Percentiles rank a stretch among this genome's conserved stretches.
These are phyloP conservation scores for Dacryopinax primogenitus DNA, from an alignment of 768 basidiomycete species.

Conservation along the genomic window DNA sequence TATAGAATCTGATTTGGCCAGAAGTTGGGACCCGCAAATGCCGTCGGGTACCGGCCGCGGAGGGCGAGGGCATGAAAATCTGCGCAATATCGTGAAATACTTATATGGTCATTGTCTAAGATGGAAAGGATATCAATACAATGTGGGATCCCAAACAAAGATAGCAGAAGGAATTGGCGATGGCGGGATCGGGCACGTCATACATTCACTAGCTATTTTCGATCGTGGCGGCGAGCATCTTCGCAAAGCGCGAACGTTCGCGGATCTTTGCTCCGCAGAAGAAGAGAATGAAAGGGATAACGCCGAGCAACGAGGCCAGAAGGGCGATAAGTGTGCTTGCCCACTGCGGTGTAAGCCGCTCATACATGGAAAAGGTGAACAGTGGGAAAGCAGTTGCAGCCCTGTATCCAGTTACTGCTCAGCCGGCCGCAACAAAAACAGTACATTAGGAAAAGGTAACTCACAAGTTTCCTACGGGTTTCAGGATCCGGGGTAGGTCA, in stretches of 20 bases:
- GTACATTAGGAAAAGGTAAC: not conserved
- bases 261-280: slow-evolving; percentile 27
- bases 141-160: not conserved
- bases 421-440: slow-evolving; percentile 2
- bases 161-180: slow-evolving; percentile 8
- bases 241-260: slow-evolving; percentile 23
- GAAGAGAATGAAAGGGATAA: slow-evolving; percentile 41
- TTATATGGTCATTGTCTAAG: not conserved
- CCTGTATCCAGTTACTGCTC: slow-evolving; percentile 34
- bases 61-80: not conserved
- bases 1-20: not conserved
- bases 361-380: slow-evolving; percentile 45
- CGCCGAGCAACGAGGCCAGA: slow-evolving; percentile 42
- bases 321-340: slow-evolving; percentile 45
- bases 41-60: slow-evolving; percentile 5
- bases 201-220: not conserved
- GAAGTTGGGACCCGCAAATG: not conserved
- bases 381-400: slow-evolving; percentile 45
- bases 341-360: slow-evolving; percentile 44
- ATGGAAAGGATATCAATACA: slow-evolving; percentile 2
- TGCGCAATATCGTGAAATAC: not conserved
- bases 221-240: not conserved
- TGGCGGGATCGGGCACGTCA: slow-evolving; percentile 3
- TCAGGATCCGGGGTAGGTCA: slow-evolving; percentile 8
- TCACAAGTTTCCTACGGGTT: slow-evolving; percentile 10